Percentiles rank a stretch among this genome's conserved stretches.
Conservation (phyloP, 495 filamentous ascomycete genomes). For the Neurospora hispaniola region DNA sequence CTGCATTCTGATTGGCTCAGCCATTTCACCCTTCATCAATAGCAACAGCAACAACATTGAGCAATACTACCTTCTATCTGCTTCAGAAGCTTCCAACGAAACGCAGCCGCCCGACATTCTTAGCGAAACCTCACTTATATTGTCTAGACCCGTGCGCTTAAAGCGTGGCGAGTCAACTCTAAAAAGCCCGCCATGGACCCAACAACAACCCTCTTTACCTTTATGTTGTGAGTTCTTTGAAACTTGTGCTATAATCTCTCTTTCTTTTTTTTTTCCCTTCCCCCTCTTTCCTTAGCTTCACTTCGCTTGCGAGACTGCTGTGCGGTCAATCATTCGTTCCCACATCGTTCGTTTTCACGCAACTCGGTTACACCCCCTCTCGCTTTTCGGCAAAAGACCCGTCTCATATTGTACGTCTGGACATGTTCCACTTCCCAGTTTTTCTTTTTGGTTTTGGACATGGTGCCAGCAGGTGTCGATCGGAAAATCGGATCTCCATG, state of each 20-base stretch:
- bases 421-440: background rate
- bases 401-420: background rate
- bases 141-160: conserved; percentile 13
- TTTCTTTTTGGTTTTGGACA: background rate
- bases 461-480: background rate
- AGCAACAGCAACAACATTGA: conserved; percentile 2
- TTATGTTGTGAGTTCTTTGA: conserved; percentile 52
- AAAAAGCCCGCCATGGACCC: conserved; percentile 40
- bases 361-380: conserved; percentile 1
- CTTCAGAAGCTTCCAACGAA: conserved; percentile 2
- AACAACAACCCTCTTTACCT: conserved; percentile 67
- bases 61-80: conserved; percentile 1
- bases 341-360: background rate
- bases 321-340: conserved; percentile 1
- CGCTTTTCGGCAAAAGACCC: background rate
- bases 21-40: conserved; percentile 12
- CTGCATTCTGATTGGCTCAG: conserved; percentile 19
- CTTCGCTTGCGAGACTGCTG: conserved; percentile 8
- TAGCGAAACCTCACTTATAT: conserved; percentile 14
- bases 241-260: conserved; percentile 4
- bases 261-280: conserved; percentile 34
- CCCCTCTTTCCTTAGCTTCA: conserved; percentile 6
- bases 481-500: background rate
- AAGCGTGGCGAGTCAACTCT: conserved; percentile 15
- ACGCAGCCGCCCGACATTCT: conserved; percentile 6